Conservation (phyloP, 352 stramenopile genomes). For the Phytopythium ostracodes region DNA sequence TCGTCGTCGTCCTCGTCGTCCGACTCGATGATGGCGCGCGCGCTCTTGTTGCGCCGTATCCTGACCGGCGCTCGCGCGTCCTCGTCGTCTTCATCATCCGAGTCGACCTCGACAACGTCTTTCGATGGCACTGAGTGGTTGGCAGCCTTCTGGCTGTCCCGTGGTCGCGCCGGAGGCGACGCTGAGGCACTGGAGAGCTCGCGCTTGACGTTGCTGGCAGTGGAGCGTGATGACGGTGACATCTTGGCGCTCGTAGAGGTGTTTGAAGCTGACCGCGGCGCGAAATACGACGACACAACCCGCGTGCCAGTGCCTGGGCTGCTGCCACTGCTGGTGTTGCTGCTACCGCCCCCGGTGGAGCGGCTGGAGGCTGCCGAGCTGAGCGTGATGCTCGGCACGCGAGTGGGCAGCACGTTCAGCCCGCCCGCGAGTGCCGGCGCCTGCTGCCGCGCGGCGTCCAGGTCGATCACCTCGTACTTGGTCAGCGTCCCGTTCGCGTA, state of each 20-base stretch:
- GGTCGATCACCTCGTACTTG: slow-evolving; percentile 81
- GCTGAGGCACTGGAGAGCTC: not conserved
- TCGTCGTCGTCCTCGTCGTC: slow-evolving; percentile 38
- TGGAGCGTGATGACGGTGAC: not conserved
- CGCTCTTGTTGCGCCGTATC: slow-evolving; percentile 40
- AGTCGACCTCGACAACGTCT: slow-evolving; percentile 32
- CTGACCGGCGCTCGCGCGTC: slow-evolving; percentile 27
- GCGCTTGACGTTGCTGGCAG: not conserved
- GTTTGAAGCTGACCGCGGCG: not conserved
- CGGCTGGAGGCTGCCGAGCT: slow-evolving; percentile 24
- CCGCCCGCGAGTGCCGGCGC: slow-evolving; percentile 18
- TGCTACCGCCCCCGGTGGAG: not conserved
- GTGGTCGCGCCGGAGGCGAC: not conserved
- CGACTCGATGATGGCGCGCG: slow-evolving; percentile 62
- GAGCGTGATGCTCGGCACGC: slow-evolving; percentile 24
- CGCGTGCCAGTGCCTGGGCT: slow-evolving; percentile 1
- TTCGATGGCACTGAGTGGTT: slow-evolving; percentile 9
- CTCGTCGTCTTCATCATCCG: slow-evolving; percentile 42
- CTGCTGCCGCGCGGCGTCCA: slow-evolving; percentile 17
- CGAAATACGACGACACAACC: slow-evolving; percentile 43
- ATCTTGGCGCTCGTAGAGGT: slow-evolving; percentile 10
- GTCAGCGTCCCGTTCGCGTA: slow-evolving; percentile 81
- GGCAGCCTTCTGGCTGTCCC: not conserved
- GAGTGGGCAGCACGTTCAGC: slow-evolving; percentile 29
- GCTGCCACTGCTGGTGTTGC: too few species aligned